Evolutionary conservation across 2,329 filamentous ascomycete genomes (phyloP).

Genomic region (Nothophoma quercina): DNA sequence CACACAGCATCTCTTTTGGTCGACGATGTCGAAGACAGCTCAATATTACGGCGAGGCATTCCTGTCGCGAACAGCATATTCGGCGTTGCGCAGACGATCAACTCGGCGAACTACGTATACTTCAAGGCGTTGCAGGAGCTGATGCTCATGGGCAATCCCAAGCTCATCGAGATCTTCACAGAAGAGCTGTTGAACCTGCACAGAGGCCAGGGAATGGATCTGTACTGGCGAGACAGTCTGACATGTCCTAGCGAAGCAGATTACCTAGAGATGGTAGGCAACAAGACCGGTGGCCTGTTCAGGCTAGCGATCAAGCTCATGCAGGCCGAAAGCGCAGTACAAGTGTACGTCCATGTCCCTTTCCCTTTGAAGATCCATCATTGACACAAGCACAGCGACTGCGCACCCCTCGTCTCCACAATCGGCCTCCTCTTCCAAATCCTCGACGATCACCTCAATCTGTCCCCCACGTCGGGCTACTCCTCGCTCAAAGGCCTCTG

Average conservation of each 20-base stretch:
- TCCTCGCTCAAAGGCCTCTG: conserved; percentile 90
- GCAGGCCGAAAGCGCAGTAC: conserved; percentile 72
- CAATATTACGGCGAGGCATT: conserved; percentile 75
- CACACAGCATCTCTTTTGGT: conserved; percentile 85
- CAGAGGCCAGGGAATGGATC: conserved; percentile 87
- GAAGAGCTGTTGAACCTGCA: conserved; percentile 87
- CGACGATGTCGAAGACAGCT: conserved; percentile 88
- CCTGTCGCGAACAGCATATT: conserved; percentile 87
- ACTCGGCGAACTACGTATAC: conserved; percentile 89
- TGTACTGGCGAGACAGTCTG: conserved; percentile 87
- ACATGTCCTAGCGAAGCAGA: conserved; percentile 86
- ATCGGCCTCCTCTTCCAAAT: conserved; percentile 90
- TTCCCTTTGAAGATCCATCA: no score
- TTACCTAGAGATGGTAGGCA: conserved; percentile 92
- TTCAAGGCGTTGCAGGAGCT: conserved; percentile 81
- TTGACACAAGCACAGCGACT: conserved; percentile 61
- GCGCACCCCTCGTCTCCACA: conserved; percentile 82
- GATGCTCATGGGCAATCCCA: conserved; percentile 72
- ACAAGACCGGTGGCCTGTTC: conserved; percentile 90
- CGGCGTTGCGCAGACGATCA: conserved; percentile 86
- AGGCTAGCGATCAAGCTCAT: conserved; percentile 85
- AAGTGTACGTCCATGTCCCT: conserved; percentile 46
- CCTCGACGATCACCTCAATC: conserved; percentile 92
- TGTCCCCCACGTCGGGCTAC: conserved; percentile 67
- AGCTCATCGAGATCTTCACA: conserved; percentile 74